Conservation (phyloP, 495 filamentous ascomycete genomes). For the Trichocladium uniseriatum region DNA sequence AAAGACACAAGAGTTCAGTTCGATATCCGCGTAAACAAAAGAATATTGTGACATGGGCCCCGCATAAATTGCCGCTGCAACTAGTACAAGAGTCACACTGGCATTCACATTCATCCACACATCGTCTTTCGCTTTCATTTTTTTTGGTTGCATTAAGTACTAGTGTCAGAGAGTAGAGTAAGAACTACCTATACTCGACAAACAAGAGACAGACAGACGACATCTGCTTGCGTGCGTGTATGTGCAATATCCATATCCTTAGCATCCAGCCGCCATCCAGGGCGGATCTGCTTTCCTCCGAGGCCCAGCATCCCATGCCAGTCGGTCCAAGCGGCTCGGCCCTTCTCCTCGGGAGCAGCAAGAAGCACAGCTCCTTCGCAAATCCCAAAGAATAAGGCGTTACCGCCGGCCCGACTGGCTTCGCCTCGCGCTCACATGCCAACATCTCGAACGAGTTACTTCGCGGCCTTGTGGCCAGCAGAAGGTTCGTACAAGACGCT, state of each 20-base stretch:
- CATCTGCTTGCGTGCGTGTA: background rate
- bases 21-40: too few relatives aligned
- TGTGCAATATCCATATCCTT: background rate
- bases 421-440: background rate
- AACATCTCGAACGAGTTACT: background rate
- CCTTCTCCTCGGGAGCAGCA: background rate
- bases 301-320: constrained; percentile 4
- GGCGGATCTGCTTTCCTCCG: constrained; percentile 4
- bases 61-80: too few relatives aligned
- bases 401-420: constrained; percentile 1
- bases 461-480: background rate
- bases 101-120: too few relatives aligned
- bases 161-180: constrained; percentile 7
- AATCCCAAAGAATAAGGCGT: background rate
- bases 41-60: too few relatives aligned
- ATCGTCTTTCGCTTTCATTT: background rate
- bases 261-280: constrained; percentile 9
- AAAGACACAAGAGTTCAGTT: too few relatives aligned
- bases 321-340: background rate
- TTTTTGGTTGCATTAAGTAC: constrained; percentile 4
- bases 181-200: constrained; percentile 1
- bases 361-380: constrained; percentile 1
- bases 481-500: background rate
- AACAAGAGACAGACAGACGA: background rate
- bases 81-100: too few relatives aligned